Conservation (phyloP, 345 rosid species). For the Sisymbrium altissimum region DNA sequence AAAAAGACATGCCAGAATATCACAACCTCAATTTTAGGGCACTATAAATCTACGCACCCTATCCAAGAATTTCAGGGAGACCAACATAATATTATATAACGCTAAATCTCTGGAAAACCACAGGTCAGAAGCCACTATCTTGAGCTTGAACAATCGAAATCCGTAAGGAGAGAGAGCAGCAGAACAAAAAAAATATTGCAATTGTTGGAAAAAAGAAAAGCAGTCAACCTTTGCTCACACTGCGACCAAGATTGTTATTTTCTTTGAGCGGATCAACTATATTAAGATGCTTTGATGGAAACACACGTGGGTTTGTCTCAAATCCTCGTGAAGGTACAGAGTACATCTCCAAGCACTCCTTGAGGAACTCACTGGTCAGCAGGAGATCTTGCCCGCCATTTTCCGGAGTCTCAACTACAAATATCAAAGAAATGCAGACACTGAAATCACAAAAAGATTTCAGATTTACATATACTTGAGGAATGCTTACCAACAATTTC, state of each 20-base stretch:
- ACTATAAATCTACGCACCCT: background rate
- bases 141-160: conserved; percentile 5
- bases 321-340: conserved; percentile 58
- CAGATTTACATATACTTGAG: background rate
- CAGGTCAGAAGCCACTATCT: conserved; percentile 2
- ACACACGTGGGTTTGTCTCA: conserved; percentile 53
- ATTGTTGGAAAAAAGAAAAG: conserved; percentile 11
- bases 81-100: background rate
- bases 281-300: conserved; percentile 71
- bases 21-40: background rate
- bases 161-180: background rate
- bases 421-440: conserved; percentile 14
- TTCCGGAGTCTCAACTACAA: conserved; percentile 55
- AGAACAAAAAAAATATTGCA: background rate
- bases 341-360: conserved; percentile 53
- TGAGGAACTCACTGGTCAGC: conserved; percentile 63
- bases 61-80: background rate
- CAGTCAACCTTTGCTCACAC: conserved; percentile 84
- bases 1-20: background rate
- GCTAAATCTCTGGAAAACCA: background rate
- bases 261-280: conserved; percentile 83
- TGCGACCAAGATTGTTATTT: conserved; percentile 91
- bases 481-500: conserved; percentile 59
- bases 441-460: conserved; percentile 11
- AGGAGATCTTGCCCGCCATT: conserved; percentile 54